Evolutionary conservation across 2,329 filamentous ascomycete species (phyloP), one percentile per base, ranked within the genome.

Genomic region (Scedosporium minutisporum): DNA sequence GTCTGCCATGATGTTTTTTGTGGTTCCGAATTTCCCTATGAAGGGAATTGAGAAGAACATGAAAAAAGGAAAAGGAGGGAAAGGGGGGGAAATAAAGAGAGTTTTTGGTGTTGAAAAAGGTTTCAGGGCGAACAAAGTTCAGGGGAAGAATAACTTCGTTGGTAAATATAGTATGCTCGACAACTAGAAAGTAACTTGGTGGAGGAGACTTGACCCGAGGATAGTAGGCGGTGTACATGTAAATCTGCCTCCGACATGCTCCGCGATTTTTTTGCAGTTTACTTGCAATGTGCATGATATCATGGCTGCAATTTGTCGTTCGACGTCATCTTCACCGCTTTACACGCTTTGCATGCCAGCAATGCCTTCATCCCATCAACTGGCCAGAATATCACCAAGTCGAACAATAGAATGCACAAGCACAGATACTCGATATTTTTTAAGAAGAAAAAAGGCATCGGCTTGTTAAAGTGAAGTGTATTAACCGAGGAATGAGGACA

Each of bases 301-400:
- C 55, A 58, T 58, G 33, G 33, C 55, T 58, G 6, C 23, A 33
- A 18, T 33, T 58, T 58, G 27, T 58, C 25, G 55, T 58, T 23
- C 55, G 55, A 58, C 55, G 55, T 41, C 55, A 58, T 58, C 55
- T 25, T 58, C 55, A 58, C 55, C 55, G 55, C 55, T 58, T 41
- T 41, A 10, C 23, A 12, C 7, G 27, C 29, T 9, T 9, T 9
- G 29, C 29, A 21, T 38, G 55, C 25, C 25, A n/a, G 12, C 27
- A 21, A 38, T 38, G 33, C 10, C 27, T 38, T 25, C 27, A 33
- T 33, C 27, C 55, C 55, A 41, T 38, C 27, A 58, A 55, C 51
- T 18, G 18, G 18, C 51, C 18, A 55, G 23, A 55, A 18, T 23
- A 55, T 55, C 51, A 23, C 23, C 51, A 23, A 55, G 12, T 23